phyloP scores from a whole-genome alignment of 257 asterid species.

The Solanum chaucha region DNA sequence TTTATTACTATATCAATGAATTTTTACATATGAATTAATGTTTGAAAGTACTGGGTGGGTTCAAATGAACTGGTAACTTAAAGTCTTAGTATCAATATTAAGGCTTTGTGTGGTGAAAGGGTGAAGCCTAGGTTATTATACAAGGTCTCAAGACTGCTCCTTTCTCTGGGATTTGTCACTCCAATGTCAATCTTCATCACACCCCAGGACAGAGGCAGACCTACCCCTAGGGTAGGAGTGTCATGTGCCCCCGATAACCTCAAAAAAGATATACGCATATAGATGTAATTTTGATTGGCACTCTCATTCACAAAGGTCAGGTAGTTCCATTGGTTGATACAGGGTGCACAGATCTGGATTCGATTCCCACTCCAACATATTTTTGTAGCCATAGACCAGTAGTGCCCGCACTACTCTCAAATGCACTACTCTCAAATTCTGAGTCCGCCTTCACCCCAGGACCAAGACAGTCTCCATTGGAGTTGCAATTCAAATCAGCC shows the following conservation, averaged over 20 bases:
- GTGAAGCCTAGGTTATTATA: constrained; percentile 51
- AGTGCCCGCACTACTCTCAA: neutral
- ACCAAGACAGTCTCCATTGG: constrained; percentile 48
- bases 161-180: constrained; percentile 56
- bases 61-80: neutral
- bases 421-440: neutral
- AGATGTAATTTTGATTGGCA: neutral
- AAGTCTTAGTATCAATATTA: constrained; percentile 19
- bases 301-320: neutral
- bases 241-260: neutral
- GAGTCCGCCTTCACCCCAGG: neutral
- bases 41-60: neutral
- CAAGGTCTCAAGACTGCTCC: constrained; percentile 55
- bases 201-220: neutral
- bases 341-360: neutral
- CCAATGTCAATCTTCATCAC: constrained; percentile 50
- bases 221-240: neutral
- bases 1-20: neutral
- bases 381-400: neutral
- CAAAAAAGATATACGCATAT: neutral
- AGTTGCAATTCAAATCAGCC: constrained; percentile 67
- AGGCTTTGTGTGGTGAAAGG: constrained; percentile 61
- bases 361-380: neutral
- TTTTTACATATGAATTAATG: neutral
- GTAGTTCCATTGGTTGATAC: neutral